Evolutionary conservation across 192 early-diverging fungal species (phyloP).

Genomic region (Mortierella hygrophila): DNA sequence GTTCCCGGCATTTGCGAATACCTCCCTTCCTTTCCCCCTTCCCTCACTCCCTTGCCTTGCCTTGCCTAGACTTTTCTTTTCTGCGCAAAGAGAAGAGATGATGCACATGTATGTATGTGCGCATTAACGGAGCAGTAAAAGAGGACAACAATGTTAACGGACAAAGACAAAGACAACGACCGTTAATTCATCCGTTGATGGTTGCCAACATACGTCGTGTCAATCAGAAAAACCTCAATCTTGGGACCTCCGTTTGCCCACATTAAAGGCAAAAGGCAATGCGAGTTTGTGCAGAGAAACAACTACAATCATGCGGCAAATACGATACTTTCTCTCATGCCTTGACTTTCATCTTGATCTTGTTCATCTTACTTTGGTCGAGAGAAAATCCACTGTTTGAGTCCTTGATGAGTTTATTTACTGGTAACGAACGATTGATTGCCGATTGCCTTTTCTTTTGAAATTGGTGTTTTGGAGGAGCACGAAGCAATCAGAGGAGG

Average conservation of each 20-base stretch:
- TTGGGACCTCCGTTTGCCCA: no score
- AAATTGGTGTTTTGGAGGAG: not conserved
- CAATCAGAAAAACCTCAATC: no score
- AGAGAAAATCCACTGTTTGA: not conserved
- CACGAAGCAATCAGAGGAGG: not conserved
- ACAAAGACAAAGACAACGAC: not conserved
- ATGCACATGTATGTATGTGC: not conserved
- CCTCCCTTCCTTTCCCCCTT: not conserved
- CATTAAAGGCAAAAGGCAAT: not conserved
- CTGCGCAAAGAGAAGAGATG: not conserved
- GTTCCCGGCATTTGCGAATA: not conserved
- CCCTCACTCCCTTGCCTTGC: not conserved
- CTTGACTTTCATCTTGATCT: not conserved
- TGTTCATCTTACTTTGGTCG: not conserved
- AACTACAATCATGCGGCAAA: not conserved
- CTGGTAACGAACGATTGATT: not conserved
- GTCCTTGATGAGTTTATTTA: not conserved
- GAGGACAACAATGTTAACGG: not conserved
- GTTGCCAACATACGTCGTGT: not conserved
- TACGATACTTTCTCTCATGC: not conserved
- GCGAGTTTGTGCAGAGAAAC: not conserved
- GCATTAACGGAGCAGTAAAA: constrained; percentile 1
- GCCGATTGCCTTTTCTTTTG: not conserved
- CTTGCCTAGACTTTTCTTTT: not conserved
- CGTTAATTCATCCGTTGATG: constrained; percentile 5